A percentile compares a stretch with the other conserved stretches of the same genome.
These are phyloP conservation scores for Oropetium thomaeum DNA, from an alignment of 176 grass and related monocot genomes.

Conservation along the genomic window DNA sequence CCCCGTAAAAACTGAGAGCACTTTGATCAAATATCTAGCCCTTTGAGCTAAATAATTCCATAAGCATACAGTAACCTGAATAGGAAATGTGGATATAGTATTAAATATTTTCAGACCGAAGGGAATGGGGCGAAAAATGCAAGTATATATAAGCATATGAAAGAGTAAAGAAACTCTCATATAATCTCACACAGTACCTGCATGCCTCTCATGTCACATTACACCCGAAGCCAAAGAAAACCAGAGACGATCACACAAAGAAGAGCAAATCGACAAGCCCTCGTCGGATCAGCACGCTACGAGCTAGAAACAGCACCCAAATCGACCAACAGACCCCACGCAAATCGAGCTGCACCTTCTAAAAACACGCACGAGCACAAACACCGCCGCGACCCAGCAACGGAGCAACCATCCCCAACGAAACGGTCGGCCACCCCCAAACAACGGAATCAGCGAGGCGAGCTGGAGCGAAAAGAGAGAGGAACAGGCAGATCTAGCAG, in stretches of 20 bases:
- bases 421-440: background rate
- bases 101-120: background rate
- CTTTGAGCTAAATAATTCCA: background rate
- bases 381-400: background rate
- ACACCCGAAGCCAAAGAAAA: background rate
- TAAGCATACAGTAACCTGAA: background rate
- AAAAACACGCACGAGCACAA: background rate
- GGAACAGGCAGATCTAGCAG: conserved; percentile 25
- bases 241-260: background rate
- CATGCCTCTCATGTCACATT: background rate
- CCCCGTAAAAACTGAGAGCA: background rate
- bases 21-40: background rate
- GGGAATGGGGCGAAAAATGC: background rate
- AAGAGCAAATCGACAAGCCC: background rate
- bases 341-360: background rate
- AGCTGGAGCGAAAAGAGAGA: background rate
- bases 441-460: background rate
- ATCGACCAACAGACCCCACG: conserved; percentile 8
- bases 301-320: conserved; percentile 24
- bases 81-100: background rate
- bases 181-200: background rate
- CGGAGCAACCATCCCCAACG: background rate
- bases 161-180: background rate
- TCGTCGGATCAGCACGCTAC: background rate
- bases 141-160: background rate